Evolutionary conservation across 768 basidiomycete species (phyloP), one percentile per base, ranked within the genome.

Genomic region (Suillus lakei): DNA sequence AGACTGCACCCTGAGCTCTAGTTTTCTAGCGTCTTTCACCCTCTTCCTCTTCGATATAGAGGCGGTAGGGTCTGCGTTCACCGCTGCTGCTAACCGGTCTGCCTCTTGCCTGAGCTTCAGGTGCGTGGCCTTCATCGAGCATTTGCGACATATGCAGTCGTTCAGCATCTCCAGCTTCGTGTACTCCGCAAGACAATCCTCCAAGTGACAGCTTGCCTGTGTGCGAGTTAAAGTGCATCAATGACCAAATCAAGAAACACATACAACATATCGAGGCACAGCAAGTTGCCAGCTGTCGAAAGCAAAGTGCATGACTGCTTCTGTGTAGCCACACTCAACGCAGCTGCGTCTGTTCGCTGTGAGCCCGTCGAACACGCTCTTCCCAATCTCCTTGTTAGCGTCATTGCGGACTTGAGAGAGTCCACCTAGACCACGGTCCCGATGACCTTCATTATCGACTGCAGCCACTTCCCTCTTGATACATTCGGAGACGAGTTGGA

Each of bases 111-210:
- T 76, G 62, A 96, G 82, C 55, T 88, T 82, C 56, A 79, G 79
- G 69, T 87, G 86, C 0, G 98, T 99, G 21, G 91, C 89, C 6
- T 88, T 80, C 66, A 99, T 81, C 1, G 95, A 94, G 73, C 98
- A 99, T 66, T 91, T 90, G 26, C 96, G 89, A 77, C 98, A 99
- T 32, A 95, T 88, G 70, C 95, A 97, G 72, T 96, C 96, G n/a
- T 86, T 87, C 54, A 99, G 83, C 41, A 92, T 78, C 74, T 99
- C 98, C 36, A 97, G 83, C 13, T 90, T 85, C 34, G 95, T 97
- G 76, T 96, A 98, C 51, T 97, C 92, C 64, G 86, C 86, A 13
- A 99, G 85, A 70, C 93, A 95, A 58, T 92, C 91, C 76, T 95
- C 90, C 38, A 98, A 77, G 15, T 84, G 82, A 72, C 91, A 94